A percentile compares a stretch with the other conserved stretches of the same genome.
phyloP scores from a whole-genome alignment of 257 asterid genomes.

The Przewalskia tangutica region DNA sequence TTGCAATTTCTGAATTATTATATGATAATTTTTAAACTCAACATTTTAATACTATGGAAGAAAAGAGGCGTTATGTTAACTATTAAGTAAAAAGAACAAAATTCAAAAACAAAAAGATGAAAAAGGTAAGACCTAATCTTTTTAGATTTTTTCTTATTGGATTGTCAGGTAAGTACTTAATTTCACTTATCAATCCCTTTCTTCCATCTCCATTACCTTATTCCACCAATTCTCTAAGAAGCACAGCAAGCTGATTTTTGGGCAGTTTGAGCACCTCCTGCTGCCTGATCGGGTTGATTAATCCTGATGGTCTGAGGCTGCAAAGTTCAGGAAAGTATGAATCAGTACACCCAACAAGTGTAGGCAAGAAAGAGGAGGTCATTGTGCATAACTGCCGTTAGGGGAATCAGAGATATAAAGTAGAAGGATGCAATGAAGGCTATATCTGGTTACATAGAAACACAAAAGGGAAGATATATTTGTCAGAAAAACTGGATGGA shows the following conservation, averaged over 20 bases:
- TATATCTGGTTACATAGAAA: not conserved
- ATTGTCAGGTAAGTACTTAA: no score
- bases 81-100: no score
- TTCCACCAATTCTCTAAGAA: conserved; percentile 16
- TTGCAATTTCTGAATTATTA: no score
- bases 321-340: conserved; percentile 5
- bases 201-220: not conserved
- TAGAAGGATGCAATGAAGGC: not conserved
- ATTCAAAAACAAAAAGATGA: no score
- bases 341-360: not conserved
- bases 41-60: no score
- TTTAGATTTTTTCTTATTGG: no score
- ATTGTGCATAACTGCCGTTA: not conserved
- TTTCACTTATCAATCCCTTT: not conserved
- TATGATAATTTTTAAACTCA: no score
- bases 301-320: conserved; percentile 70
- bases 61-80: no score
- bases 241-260: conserved; percentile 85
- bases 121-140: no score
- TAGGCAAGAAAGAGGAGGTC: not conserved
- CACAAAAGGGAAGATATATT: not conserved
- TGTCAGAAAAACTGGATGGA: not conserved
- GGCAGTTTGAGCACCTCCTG: conserved; percentile 46
- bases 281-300: conserved; percentile 52
- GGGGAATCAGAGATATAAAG: not conserved